A percentile compares a stretch with the other conserved stretches of the same genome.
phyloP scores from a whole-genome alignment of 139 green algal genomes.

The Chlamydomonas sp. region DNA sequence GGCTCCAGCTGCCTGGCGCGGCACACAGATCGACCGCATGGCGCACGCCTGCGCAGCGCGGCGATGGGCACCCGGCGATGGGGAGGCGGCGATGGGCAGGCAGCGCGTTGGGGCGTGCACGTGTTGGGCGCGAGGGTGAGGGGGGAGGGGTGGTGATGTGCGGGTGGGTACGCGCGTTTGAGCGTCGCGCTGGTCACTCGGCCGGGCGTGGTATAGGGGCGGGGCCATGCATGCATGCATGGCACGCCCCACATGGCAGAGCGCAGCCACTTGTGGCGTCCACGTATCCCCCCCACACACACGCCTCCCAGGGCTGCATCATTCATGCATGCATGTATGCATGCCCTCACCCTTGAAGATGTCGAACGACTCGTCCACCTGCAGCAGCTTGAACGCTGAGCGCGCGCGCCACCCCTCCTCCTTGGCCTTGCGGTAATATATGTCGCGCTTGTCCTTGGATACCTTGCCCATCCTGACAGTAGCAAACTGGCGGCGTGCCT shows the following conservation, averaged over 20 bases:
- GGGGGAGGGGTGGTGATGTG: too few relatives aligned
- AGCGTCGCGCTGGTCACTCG: too few relatives aligned
- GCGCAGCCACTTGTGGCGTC: too few relatives aligned
- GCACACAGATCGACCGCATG: conserved; percentile 95
- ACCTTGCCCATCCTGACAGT: conserved; percentile 54
- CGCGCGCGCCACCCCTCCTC: conserved; percentile 95
- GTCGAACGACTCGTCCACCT: conserved; percentile 92
- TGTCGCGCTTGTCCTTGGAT: conserved; percentile 88
- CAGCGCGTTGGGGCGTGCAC: too few relatives aligned
- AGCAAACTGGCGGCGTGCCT: too few relatives aligned
- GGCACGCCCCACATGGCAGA: neutral
- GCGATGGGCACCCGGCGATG: too few relatives aligned
- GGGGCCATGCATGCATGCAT: neutral
- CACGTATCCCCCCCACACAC: too few relatives aligned
- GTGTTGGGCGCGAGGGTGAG: too few relatives aligned
- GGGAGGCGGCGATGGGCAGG: too few relatives aligned
- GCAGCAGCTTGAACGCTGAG: conserved; percentile 94
- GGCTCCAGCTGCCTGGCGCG: conserved; percentile 89
- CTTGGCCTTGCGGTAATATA: conserved; percentile 94
- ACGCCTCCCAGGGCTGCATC: too few relatives aligned
- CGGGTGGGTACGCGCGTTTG: too few relatives aligned
- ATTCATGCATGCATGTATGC: neutral
- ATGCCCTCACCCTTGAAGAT: conserved; percentile 63
- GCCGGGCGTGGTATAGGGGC: too few relatives aligned
- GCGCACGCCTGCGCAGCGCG: conserved; percentile 61